Evolutionary conservation across 2,329 filamentous ascomycete genomes (phyloP).

Genomic region (Exophiala calicioides): DNA sequence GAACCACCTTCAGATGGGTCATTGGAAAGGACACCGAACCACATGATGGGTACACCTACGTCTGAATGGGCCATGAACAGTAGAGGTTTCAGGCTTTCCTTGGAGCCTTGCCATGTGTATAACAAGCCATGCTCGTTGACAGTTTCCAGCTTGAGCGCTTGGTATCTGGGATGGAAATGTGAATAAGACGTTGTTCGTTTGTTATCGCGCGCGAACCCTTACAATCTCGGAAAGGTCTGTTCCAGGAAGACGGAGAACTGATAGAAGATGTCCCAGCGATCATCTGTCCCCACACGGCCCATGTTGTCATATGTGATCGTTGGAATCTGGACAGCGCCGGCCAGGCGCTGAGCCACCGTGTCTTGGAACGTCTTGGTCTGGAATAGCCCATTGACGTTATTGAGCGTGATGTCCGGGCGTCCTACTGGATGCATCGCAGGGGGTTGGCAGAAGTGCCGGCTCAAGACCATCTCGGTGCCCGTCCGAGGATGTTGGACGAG

Average conservation of each 20-base stretch:
- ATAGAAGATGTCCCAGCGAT: constrained; percentile 61
- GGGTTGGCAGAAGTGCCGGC: constrained; percentile 15
- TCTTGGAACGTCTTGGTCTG: constrained; percentile 22
- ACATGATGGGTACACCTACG: constrained; percentile 32
- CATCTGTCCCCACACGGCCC: constrained; percentile 56
- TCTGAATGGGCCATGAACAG: constrained; percentile 66
- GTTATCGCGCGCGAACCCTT: neutral
- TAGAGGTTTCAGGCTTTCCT: constrained; percentile 54
- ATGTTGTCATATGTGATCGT: constrained; percentile 60
- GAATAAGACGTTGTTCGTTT: neutral
- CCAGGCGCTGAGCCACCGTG: constrained; percentile 33
- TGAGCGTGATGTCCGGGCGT: constrained; percentile 18
- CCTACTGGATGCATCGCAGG: constrained; percentile 21
- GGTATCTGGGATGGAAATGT: constrained; percentile 10
- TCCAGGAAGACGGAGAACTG: constrained; percentile 55
- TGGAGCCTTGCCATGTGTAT: constrained; percentile 58
- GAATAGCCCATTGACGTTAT: constrained; percentile 23
- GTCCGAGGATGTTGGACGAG: no score
- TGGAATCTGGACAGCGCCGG: constrained; percentile 55
- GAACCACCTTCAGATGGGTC: constrained; percentile 48
- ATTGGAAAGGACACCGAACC: neutral
- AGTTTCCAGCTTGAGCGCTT: constrained; percentile 42
- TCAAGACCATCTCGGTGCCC: constrained; percentile 18
- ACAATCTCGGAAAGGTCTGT: constrained; percentile 55
- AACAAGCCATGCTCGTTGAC: constrained; percentile 62